Evolutionary conservation across 1,139 yeast species (phyloP).

Genomic region (Pichia sp.): DNA sequence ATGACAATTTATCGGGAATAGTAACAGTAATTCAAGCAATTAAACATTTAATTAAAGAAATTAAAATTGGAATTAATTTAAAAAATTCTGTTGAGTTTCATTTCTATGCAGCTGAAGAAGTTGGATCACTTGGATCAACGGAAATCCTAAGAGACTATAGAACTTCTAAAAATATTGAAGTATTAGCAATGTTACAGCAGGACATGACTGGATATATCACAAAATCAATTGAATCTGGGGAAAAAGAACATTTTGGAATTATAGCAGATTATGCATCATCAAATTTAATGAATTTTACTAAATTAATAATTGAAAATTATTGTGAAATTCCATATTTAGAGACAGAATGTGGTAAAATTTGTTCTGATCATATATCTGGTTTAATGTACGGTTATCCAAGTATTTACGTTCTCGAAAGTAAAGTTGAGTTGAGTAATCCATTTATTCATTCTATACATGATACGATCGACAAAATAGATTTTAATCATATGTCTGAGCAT

Average conservation of each 20-base stretch:
- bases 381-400: constrained; percentile 77
- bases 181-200: constrained; percentile 83
- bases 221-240: constrained; percentile 46
- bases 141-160: constrained; percentile 63
- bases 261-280: constrained; percentile 67
- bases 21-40: constrained; percentile 34
- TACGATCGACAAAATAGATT: constrained; percentile 71
- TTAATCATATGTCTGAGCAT: constrained; percentile 73
- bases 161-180: constrained; percentile 34
- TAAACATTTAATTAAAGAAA: constrained; percentile 1
- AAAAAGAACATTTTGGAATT: constrained; percentile 72
- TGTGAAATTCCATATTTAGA: constrained; percentile 64
- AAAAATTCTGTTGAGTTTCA: constrained; percentile 80
- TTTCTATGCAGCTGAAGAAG: constrained; percentile 93
- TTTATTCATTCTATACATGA: constrained; percentile 74
- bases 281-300: constrained; percentile 55
- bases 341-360: constrained; percentile 83
- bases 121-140: constrained; percentile 81
- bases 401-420: constrained; percentile 74
- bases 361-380: constrained; percentile 91
- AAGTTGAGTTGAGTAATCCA: constrained; percentile 54
- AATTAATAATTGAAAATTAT: constrained; percentile 53
- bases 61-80: constrained; percentile 23
- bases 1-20: constrained; percentile 89
- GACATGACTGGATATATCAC: constrained; percentile 90